Evolutionary conservation across 768 basidiomycete genomes (phyloP), one percentile per base, ranked within the genome.

Genomic region (Pleurotus eryngii): DNA sequence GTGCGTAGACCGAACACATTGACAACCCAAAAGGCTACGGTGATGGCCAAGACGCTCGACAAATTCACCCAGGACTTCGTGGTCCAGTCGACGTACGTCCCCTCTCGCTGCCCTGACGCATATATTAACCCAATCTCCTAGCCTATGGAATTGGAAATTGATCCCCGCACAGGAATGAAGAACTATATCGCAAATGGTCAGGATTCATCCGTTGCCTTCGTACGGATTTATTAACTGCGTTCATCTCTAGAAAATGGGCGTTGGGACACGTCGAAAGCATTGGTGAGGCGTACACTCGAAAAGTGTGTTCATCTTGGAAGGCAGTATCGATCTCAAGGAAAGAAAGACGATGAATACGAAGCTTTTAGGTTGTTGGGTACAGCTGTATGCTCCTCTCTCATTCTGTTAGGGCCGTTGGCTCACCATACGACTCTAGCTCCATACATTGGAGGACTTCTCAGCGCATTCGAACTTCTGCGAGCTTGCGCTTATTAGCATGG

Each of bases 401-500:
- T 4, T 56, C 18, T 26, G 24, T 26, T 26, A 5, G 5, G 24
- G 24, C 24, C 24, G 4, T 26, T 35, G 9, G 11, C 30, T 35
- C 30, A 9, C 9, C 35, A 8, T 24, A n/a, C 27, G 27, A 45
- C 3, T 18, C 20, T 38, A 89, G 87, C 73, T 90, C 8, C 90
- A 91, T 61, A 90, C 88, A 1, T 79, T 90, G 4, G 92, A 95
- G 67, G 92, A 97, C 67, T 95, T 90, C 67, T 74, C 91, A 2
- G 92, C 94, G 0, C 95, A 97, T 68, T 89, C 87, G 55, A 91
- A 96, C 74, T 95, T 90, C 67, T 92, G 89, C 75, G 94, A 97
- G 70, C 77, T 96, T 8, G 78, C 84, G 0, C 81, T 98, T 11
- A 81, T 87, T 37, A 76, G 79, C 0, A 74, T 93, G 74, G 95